phyloP scores from a whole-genome alignment of 331 rosid species.

The Pyrus hybrid region DNA sequence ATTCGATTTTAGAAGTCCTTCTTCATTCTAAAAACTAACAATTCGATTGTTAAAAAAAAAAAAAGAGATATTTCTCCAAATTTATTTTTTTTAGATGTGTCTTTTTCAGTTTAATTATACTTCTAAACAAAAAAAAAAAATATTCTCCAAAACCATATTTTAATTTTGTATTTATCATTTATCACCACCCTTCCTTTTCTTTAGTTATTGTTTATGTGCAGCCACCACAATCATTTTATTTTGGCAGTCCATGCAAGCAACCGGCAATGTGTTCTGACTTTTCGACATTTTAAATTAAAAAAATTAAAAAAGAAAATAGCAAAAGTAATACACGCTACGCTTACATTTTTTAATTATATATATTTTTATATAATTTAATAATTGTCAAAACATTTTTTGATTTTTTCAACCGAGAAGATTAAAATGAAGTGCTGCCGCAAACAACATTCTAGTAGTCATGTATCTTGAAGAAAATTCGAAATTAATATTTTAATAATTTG shows the following conservation, averaged over 20 bases:
- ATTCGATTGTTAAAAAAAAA: too few species aligned
- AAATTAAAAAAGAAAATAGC: not conserved
- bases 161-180: not conserved
- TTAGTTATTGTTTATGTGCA: not conserved
- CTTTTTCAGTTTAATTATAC: not conserved
- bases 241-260: too few species aligned
- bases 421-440: not conserved
- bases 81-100: not conserved
- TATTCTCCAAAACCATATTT: not conserved
- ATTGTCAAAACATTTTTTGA: not conserved
- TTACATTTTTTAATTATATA: not conserved
- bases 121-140: not conserved
- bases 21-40: too few species aligned
- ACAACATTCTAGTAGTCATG: not conserved
- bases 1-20: too few species aligned
- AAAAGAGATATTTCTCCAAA: not conserved
- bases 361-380: not conserved
- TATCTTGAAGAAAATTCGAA: not conserved
- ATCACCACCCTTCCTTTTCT: not conserved
- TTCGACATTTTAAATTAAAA: not conserved
- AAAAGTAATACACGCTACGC: not conserved
- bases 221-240: not conserved
- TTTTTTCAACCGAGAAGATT: not conserved
- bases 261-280: not conserved
- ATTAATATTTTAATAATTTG: not conserved